These are phyloP conservation scores for Fagopyrum esculentum DNA, from an alignment of 148 eudicot species.

Conservation along the genomic window DNA sequence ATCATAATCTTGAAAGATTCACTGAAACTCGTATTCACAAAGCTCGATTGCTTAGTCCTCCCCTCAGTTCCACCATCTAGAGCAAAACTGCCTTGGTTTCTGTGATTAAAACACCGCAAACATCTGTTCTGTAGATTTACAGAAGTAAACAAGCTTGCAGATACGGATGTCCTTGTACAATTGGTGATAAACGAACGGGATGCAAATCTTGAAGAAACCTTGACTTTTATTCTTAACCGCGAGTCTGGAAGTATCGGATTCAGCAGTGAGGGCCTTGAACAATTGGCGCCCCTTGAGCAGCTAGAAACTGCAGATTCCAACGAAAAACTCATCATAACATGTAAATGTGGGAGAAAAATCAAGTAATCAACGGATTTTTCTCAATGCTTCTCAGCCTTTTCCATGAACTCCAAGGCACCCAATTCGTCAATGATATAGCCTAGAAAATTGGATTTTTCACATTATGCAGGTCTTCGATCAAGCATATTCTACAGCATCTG, in stretches of 20 bases:
- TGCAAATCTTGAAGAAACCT: slow-evolving; percentile 11
- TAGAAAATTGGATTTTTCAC: not conserved
- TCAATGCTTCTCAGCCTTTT: not conserved
- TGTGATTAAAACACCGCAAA: slow-evolving; percentile 24
- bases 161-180: slow-evolving; percentile 14
- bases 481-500: not conserved
- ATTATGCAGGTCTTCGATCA: not conserved
- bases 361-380: not conserved
- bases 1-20: slow-evolving; percentile 32
- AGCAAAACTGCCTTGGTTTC: slow-evolving; percentile 16
- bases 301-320: slow-evolving; percentile 21
- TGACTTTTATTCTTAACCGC: slow-evolving; percentile 18
- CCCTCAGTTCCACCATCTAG: slow-evolving; percentile 7
- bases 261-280: slow-evolving; percentile 16
- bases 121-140: slow-evolving; percentile 10
- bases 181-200: not conserved
- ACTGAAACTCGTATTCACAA: slow-evolving; percentile 13
- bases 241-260: slow-evolving; percentile 5
- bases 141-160: slow-evolving; percentile 15
- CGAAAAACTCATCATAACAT: slow-evolving; percentile 15
- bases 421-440: not conserved
- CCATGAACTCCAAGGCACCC: not conserved
- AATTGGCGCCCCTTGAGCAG: slow-evolving; percentile 17
- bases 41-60: slow-evolving; percentile 1
- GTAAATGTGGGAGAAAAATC: slow-evolving; percentile 7